These are phyloP conservation scores for Kodamaea fungicola DNA, from an alignment of 1,139 yeast species.

Conservation along the genomic window DNA sequence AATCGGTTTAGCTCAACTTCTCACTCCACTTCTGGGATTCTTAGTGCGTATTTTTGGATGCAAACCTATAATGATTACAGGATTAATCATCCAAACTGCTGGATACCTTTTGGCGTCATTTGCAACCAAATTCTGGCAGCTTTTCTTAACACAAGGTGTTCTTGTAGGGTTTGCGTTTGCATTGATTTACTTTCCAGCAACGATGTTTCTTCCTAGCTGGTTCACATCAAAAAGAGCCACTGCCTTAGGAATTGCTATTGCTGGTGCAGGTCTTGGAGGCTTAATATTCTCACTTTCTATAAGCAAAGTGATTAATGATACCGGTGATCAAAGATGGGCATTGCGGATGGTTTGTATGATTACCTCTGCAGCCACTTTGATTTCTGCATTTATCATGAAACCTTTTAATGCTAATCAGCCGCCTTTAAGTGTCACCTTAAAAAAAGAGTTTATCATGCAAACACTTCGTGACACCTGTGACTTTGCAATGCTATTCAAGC, in stretches of 20 bases:
- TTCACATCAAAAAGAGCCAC: slow-evolving; percentile 52
- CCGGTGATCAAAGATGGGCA: slow-evolving; percentile 65
- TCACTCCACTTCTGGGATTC: slow-evolving; percentile 51
- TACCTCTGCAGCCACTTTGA: slow-evolving; percentile 36
- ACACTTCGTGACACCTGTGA: slow-evolving; percentile 26
- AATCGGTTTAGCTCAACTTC: slow-evolving; percentile 52
- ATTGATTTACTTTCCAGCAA: slow-evolving; percentile 56
- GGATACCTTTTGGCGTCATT: slow-evolving; percentile 66
- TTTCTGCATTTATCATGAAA: slow-evolving; percentile 38
- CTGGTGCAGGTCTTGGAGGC: slow-evolving; percentile 65
- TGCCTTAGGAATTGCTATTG: slow-evolving; percentile 55
- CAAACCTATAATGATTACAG: slow-evolving; percentile 39
- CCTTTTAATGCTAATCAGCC: slow-evolving; percentile 40
- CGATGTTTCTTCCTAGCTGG: slow-evolving; percentile 61
- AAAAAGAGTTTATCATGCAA: slow-evolving; percentile 15
- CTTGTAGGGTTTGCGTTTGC: slow-evolving; percentile 60
- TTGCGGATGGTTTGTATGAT: slow-evolving; percentile 56
- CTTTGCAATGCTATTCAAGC: slow-evolving; percentile 23
- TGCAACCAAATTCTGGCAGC: slow-evolving; percentile 58
- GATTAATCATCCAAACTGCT: slow-evolving; percentile 47
- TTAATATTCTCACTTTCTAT: slow-evolving; percentile 49
- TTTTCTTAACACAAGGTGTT: slow-evolving; percentile 69
- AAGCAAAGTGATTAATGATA: slow-evolving; percentile 41
- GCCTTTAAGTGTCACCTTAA: slow-evolving; percentile 23
- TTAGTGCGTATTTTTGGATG: slow-evolving; percentile 32